Evolutionary conservation across 345 rosid genomes (phyloP), one percentile per base, ranked within the genome.

Genomic region (Eucalyptus dawsonii): DNA sequence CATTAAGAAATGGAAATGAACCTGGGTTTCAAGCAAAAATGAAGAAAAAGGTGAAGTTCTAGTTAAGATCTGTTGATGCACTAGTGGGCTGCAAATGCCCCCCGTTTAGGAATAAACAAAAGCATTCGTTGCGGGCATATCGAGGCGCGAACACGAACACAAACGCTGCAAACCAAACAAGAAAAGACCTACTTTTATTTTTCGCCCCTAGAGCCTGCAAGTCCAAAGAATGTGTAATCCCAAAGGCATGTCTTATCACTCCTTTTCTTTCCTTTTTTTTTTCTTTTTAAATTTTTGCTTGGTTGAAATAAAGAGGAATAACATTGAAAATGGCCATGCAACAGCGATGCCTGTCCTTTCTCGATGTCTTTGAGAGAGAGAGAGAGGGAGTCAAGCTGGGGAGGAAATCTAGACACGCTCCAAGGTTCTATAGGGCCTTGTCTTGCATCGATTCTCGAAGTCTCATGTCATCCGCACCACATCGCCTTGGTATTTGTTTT

Each of bases 211-310:
- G 89, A 89, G 88, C 54, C 89, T 87, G 89, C 85, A 69, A 88
- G 90, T 85, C 42, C 60, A 44, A 87, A 87, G 51, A 89, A 91
- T 89, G 93, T 91, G 90, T 89, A 90, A 93, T 91, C 93, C 96
- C 93, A 89, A 92, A 93, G 93, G 96, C 94, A 93, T 93, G 94
- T 94, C 94, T 91, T 88, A 91, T 93, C 87, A 45, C n/a, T 89
- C 31, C 11, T 9, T 72, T 47, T 40, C 8, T n/a, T 80, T 34
- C 34, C 21, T 31, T 22, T 21, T 21, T 19, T 21, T 76, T 62
- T 10, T 21, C 40, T 62, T 10, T 21, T 21, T 21, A 6, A 42
- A 42, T 21, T 76, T 21, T 76, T 40, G 47, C 85, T 40, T 12
- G 93, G 89, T 92, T 88, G 86, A 90, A 91, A 83, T 88, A 89